These are phyloP conservation scores for Russula emetica DNA, from an alignment of 768 basidiomycete genomes.

Conservation along the genomic window DNA sequence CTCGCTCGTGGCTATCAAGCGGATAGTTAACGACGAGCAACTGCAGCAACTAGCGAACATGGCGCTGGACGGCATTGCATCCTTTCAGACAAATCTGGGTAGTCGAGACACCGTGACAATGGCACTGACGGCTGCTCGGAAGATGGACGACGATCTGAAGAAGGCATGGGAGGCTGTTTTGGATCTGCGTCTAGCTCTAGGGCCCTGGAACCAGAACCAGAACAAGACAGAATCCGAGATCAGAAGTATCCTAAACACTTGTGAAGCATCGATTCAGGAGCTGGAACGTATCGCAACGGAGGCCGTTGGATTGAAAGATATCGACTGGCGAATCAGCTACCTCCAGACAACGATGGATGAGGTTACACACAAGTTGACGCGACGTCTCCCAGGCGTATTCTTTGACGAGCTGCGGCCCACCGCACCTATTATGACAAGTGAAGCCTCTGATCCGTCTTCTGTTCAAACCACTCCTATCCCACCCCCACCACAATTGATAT, in stretches of 20 bases:
- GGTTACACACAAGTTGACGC: no score
- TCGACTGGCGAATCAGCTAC: neutral
- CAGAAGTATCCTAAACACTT: neutral
- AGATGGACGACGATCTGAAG: neutral
- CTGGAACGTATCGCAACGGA: neutral
- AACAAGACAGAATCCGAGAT: neutral
- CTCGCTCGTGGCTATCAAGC: neutral
- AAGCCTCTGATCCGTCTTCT: neutral
- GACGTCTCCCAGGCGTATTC: no score
- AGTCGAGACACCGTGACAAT: neutral
- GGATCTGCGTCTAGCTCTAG: neutral
- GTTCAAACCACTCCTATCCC: neutral
- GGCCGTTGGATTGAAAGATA: neutral
- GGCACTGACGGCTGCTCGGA: neutral
- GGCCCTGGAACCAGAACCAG: neutral
- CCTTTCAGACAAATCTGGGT: neutral
- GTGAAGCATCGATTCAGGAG: neutral
- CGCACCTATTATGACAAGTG: neutral
- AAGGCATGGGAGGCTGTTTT: neutral
- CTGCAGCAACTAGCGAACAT: neutral
- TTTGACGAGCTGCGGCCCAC: no score
- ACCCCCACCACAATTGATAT: neutral
- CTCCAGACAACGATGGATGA: no score
- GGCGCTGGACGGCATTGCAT: neutral
- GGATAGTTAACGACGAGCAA: neutral